A percentile compares a stretch with the other conserved stretches of the same genome.
These are phyloP conservation scores for Mycena polygramma DNA, from an alignment of 768 basidiomycete species.

Conservation along the genomic window DNA sequence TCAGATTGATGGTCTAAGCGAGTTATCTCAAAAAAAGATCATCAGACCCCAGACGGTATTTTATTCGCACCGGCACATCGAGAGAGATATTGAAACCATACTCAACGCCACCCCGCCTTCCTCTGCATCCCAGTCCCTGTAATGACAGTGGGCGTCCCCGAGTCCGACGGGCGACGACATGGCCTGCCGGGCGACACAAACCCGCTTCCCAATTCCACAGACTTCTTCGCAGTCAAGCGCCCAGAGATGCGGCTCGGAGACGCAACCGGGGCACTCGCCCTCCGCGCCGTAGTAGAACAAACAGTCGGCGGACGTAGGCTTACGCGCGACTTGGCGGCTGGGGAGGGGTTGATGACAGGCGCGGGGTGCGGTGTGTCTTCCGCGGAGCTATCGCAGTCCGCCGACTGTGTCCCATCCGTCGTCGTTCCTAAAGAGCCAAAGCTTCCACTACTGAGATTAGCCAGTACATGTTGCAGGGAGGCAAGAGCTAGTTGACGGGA, in stretches of 20 bases:
- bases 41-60: too few species aligned
- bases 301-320: slow-evolving; percentile 1
- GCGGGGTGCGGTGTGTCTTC: neutral
- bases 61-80: neutral
- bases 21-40: too few species aligned
- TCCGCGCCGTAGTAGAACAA: slow-evolving; percentile 1
- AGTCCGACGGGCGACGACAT: neutral
- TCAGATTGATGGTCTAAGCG: too few species aligned
- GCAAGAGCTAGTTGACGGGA: slow-evolving; percentile 38
- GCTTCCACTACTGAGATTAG: slow-evolving; percentile 50
- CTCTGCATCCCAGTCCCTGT: neutral
- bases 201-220: neutral
- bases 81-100: too few species aligned
- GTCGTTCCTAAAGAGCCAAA: slow-evolving; percentile 49
- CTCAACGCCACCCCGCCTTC: slow-evolving; percentile 25
- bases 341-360: neutral
- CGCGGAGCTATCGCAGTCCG: slow-evolving; percentile 1
- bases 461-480: slow-evolving; percentile 44
- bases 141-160: neutral
- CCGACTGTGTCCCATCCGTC: slow-evolving; percentile 34
- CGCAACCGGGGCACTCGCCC: neutral
- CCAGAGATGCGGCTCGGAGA: slow-evolving; percentile 3
- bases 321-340: slow-evolving; percentile 2
- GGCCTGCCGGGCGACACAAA: neutral
- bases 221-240: slow-evolving; percentile 1